Conservation (phyloP, 1,284 basidiomycete genomes). For the Ganoderma meredithae region DNA sequence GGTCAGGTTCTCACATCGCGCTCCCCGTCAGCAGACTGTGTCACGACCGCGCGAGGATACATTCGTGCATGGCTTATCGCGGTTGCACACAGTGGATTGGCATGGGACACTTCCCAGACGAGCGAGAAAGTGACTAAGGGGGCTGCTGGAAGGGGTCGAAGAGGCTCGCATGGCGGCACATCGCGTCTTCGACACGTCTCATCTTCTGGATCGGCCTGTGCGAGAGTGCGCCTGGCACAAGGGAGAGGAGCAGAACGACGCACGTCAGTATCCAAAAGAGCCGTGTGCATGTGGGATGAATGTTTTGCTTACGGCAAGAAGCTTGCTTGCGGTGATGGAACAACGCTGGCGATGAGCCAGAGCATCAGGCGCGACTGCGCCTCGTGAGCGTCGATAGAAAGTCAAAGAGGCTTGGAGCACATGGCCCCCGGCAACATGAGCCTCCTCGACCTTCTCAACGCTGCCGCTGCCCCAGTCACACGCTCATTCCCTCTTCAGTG, state of each 20-base stretch:
- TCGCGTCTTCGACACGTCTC: slow-evolving; percentile 19
- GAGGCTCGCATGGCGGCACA: slow-evolving; percentile 10
- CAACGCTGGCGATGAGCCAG: slow-evolving; percentile 14
- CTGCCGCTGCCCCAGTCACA: slow-evolving; percentile 21
- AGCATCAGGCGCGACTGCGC: slow-evolving; percentile 23
- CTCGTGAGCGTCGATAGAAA: slow-evolving; percentile 26
- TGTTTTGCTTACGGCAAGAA: slow-evolving; percentile 28
- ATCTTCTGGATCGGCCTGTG: slow-evolving; percentile 9
- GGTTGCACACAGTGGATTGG: slow-evolving; percentile 28
- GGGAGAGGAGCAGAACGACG: slow-evolving; percentile 13
- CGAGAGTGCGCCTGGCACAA: slow-evolving; percentile 20
- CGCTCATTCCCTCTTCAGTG: slow-evolving; percentile 8
- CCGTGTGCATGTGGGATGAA: slow-evolving; percentile 22
- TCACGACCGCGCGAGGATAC: slow-evolving; percentile 31
- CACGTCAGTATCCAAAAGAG: slow-evolving; percentile 19
- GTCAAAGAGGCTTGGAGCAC: slow-evolving; percentile 27
- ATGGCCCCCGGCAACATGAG: slow-evolving; percentile 12
- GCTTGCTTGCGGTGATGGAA: slow-evolving; percentile 15
- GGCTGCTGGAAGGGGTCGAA: background rate
- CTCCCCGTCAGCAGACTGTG: slow-evolving; percentile 37
- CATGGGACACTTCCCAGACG: slow-evolving; percentile 31
- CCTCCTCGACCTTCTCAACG: background rate
- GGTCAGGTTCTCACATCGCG: slow-evolving; percentile 30
- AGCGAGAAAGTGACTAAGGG: slow-evolving; percentile 17
- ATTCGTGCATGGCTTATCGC: slow-evolving; percentile 27